Conservation (phyloP, 2,329 filamentous ascomycete species). For the Clarireedia monteithiana region DNA sequence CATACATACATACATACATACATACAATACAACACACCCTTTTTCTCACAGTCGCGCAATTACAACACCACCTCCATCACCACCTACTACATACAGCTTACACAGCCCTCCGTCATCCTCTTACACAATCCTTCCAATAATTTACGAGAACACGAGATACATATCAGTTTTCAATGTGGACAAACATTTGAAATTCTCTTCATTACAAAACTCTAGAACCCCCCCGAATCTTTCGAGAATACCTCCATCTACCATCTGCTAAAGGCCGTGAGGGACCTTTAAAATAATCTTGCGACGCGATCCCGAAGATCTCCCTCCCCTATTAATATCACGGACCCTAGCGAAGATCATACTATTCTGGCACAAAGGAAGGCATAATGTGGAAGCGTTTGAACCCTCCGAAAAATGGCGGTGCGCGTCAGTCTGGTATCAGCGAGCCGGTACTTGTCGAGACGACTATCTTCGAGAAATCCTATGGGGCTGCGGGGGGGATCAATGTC, state of each 20-base stretch:
- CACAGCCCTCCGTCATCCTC: slow-evolving; percentile 6
- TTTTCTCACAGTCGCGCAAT: background rate
- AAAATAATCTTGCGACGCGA: background rate
- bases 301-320: background rate
- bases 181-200: background rate
- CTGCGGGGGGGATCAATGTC: slow-evolving; percentile 28
- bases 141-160: slow-evolving; percentile 10
- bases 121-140: slow-evolving; percentile 2
- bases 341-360: slow-evolving; percentile 18
- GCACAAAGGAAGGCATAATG: slow-evolving; percentile 33
- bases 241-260: background rate
- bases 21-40: background rate
- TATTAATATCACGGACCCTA: slow-evolving; percentile 1
- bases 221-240: background rate
- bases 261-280: background rate
- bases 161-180: background rate
- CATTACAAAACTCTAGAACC: background rate
- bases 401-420: slow-evolving; percentile 22
- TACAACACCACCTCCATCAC: background rate
- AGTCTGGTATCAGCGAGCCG: slow-evolving; percentile 37
- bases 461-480: slow-evolving; percentile 36
- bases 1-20: background rate
- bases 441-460: slow-evolving; percentile 37
- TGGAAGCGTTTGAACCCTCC: slow-evolving; percentile 42
- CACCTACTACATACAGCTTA: background rate